Evolutionary conservation across 768 basidiomycete species (phyloP), one percentile per base, ranked within the genome.

Genomic region (Rubroboletus satanas): DNA sequence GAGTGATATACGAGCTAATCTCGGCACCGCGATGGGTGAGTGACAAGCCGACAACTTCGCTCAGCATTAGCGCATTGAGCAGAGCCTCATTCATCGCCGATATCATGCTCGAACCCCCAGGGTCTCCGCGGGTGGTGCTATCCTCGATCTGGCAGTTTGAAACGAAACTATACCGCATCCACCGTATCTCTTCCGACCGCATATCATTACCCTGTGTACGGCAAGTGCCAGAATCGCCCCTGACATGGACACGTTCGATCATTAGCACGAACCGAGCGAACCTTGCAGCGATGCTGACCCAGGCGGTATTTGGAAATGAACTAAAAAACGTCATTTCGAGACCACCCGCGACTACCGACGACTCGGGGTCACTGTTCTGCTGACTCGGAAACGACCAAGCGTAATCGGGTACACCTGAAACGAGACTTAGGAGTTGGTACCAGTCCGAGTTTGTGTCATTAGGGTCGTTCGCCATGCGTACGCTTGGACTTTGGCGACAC

Each of bases 351-450:
- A 28, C 39, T 36, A 41, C 49, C 45, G 51, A 44, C 52, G 21
- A 21, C 21, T 21, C 21, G 21, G 21, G 26, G 3, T 26, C 26
- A 26, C 26, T 26, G 26, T 26, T 26, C 26, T 26, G 26, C 26
- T 26, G 26, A 6, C 45, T 54, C 51, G 37, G 43, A 31, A 45
- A n/a, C 7, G 38, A 39, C 32, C n/a, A 26, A 45, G n/a, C 45
- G 38, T 33, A 29, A 39, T 55, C 49, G 45, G 49, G n/a, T 54
- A 52, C 7, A 44, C 17, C 37, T 64, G 59, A 65, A 65, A 64
- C 59, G 2, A 37, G 39, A 21, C 26, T 17, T 36, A 12, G 14
- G 11, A 38, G n/a, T 10, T 38, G 11, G 44, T 23, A 52, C 12
- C 45, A 29, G 21, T 57, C 38, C 38, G 37, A 17, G 33, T 14